These are phyloP conservation scores for Daedaleopsis sinensis DNA, from an alignment of 768 basidiomycete species.

Conservation along the genomic window DNA sequence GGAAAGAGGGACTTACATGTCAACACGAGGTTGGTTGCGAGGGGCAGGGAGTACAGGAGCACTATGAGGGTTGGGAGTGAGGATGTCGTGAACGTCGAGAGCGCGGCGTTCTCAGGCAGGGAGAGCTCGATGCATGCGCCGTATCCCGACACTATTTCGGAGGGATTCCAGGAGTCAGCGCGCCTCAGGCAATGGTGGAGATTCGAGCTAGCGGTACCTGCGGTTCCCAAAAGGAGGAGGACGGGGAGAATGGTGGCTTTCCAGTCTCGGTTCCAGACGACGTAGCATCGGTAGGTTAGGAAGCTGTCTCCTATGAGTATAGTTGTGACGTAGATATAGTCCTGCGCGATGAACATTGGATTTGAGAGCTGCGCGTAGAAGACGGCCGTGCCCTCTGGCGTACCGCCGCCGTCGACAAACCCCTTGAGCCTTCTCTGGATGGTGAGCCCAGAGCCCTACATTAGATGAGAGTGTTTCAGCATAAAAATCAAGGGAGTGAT, in stretches of 20 bases:
- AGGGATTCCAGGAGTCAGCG: too few species aligned
- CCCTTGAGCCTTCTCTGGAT: conserved; percentile 4
- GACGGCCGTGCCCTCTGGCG: neutral
- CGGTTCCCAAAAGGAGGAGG: conserved; percentile 6
- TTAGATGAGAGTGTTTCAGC: too few species aligned
- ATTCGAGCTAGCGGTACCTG: too few species aligned
- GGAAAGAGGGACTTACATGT: conserved; percentile 2
- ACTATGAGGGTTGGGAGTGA: conserved; percentile 8
- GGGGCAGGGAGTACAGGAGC: conserved; percentile 13
- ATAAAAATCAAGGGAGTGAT: too few species aligned
- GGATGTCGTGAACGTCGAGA: neutral
- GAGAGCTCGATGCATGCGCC: conserved; percentile 13
- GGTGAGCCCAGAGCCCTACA: too few species aligned
- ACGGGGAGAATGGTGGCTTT: conserved; percentile 9
- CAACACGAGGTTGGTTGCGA: conserved; percentile 13
- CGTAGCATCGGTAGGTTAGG: conserved; percentile 15
- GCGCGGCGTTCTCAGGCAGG: neutral
- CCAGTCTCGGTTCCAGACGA: conserved; percentile 13
- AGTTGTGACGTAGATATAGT: conserved; percentile 15
- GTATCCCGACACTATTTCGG: conserved; percentile 17
- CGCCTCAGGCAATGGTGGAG: too few species aligned
- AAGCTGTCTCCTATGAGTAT: conserved; percentile 15
- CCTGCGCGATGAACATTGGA: conserved; percentile 14
- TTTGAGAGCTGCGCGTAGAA: conserved; percentile 8
- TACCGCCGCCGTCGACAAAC: conserved; percentile 4